These are phyloP conservation scores for Psilocybe tampanensis DNA, from an alignment of 768 basidiomycete genomes.

Conservation along the genomic window DNA sequence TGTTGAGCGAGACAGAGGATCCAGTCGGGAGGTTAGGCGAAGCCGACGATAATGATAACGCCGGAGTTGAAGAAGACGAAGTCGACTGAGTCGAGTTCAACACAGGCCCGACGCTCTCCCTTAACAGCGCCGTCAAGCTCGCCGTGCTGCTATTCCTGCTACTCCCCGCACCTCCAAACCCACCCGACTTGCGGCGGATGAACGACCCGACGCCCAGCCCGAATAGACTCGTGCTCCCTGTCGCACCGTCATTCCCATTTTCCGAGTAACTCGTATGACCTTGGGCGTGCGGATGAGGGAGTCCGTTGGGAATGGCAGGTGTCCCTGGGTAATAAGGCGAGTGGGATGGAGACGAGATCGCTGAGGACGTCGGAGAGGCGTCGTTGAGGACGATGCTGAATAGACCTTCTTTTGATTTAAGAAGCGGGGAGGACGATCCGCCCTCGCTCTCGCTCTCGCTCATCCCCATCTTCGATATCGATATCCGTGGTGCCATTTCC, in stretches of 20 bases:
- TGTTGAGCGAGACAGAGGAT: not conserved
- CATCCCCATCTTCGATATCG: not conserved
- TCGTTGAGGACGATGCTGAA: conserved; percentile 24
- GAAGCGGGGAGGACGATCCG: not conserved
- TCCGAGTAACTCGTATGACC: not conserved
- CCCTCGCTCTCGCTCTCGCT: not conserved
- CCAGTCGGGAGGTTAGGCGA: not conserved
- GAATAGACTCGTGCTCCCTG: conserved; percentile 7
- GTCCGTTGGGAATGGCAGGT: not conserved
- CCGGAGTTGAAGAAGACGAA: too few species aligned
- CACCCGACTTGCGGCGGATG: conserved; percentile 25
- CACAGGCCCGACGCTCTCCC: not conserved
- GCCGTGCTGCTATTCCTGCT: conserved; percentile 26
- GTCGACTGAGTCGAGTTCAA: too few species aligned
- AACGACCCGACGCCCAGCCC: conserved; percentile 24
- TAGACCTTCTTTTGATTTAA: conserved; percentile 3
- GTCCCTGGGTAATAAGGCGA: conserved; percentile 20
- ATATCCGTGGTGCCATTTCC: not conserved
- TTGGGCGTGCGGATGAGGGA: not conserved
- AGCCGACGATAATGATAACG: not conserved
- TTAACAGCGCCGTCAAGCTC: conserved; percentile 20
- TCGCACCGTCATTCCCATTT: not conserved
- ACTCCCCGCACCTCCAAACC: conserved; percentile 20
- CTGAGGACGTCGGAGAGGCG: conserved; percentile 17
- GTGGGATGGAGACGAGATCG: conserved; percentile 20